A percentile compares a stretch with the other conserved stretches of the same genome.
phyloP scores from a whole-genome alignment of 108 stramenopile species.

The Parietichytrium sp. region DNA sequence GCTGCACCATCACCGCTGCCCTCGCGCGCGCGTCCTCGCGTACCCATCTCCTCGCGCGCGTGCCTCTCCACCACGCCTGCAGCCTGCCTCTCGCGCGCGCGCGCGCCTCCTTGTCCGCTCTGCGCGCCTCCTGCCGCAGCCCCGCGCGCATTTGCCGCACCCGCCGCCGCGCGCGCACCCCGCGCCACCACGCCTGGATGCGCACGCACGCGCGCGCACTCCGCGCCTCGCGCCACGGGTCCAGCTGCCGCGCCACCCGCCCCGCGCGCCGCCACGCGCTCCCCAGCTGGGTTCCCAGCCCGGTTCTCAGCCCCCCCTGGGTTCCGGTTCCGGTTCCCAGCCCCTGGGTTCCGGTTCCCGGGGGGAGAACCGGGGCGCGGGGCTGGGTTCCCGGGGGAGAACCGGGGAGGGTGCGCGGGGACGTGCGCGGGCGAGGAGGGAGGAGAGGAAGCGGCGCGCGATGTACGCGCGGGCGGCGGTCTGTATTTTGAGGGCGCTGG shows the following conservation, averaged over 20 bases:
- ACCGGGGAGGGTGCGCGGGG: no score
- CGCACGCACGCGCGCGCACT: background rate
- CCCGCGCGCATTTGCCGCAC: background rate
- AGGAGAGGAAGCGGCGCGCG: no score
- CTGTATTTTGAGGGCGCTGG: no score
- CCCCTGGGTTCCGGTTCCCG: background rate
- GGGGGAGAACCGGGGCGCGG: background rate
- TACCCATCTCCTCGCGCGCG: background rate
- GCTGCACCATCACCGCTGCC: background rate
- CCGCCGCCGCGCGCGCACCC: background rate
- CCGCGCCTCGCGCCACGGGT: background rate
- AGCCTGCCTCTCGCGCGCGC: background rate
- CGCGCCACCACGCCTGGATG: conserved; percentile 7
- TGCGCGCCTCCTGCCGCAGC: background rate
- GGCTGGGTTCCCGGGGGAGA: no score
- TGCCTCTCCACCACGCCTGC: conserved; percentile 1
- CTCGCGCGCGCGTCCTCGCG: background rate
- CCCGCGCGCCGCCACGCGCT: background rate
- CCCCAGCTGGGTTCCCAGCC: background rate
- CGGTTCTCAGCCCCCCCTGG: background rate
- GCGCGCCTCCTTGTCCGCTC: background rate
- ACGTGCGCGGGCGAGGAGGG: no score
- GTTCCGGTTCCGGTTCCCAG: background rate
- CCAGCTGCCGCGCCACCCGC: background rate
- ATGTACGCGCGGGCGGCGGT: no score